phyloP scores from a whole-genome alignment of 2,329 filamentous ascomycete genomes.

The Thermochaetoides dissita region DNA sequence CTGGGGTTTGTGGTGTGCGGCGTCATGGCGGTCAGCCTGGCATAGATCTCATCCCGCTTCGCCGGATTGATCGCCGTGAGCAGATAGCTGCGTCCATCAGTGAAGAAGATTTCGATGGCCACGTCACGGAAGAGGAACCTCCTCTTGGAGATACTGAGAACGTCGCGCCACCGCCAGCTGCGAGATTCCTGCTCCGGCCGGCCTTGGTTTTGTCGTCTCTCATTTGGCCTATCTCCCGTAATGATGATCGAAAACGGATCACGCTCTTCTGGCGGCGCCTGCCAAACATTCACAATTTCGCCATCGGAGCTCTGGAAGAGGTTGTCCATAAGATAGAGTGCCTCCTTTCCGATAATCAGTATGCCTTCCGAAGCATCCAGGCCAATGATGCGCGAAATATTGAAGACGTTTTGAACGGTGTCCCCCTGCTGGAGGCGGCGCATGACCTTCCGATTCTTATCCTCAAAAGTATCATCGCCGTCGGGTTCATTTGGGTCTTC shows the following conservation, averaged over 20 bases:
- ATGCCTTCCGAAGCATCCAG: conserved; percentile 89
- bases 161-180: conserved; percentile 86
- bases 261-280: conserved; percentile 80
- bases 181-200: conserved; percentile 64
- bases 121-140: conserved; percentile 93
- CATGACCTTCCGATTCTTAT: conserved; percentile 98
- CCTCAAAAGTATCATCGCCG: conserved; percentile 65
- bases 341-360: conserved; percentile 81
- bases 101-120: conserved; percentile 93
- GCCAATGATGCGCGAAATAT: conserved; percentile 86
- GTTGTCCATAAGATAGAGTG: conserved; percentile 87
- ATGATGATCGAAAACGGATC: conserved; percentile 95
- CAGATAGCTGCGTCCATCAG: conserved; percentile 88
- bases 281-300: conserved; percentile 92
- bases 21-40: conserved; percentile 62
- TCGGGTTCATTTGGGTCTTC: conserved; percentile 84
- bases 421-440: conserved; percentile 81
- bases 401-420: conserved; percentile 84
- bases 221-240: conserved; percentile 12
- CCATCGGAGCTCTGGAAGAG: conserved; percentile 91
- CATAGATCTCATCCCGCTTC: conserved; percentile 66
- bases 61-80: conserved; percentile 66
- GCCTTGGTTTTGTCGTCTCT: conserved; percentile 35
- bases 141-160: conserved; percentile 90
- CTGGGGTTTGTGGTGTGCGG: conserved; percentile 63